phyloP scores from a whole-genome alignment of 805 yeast genomes.

The Kluyveromyces starmeri region DNA sequence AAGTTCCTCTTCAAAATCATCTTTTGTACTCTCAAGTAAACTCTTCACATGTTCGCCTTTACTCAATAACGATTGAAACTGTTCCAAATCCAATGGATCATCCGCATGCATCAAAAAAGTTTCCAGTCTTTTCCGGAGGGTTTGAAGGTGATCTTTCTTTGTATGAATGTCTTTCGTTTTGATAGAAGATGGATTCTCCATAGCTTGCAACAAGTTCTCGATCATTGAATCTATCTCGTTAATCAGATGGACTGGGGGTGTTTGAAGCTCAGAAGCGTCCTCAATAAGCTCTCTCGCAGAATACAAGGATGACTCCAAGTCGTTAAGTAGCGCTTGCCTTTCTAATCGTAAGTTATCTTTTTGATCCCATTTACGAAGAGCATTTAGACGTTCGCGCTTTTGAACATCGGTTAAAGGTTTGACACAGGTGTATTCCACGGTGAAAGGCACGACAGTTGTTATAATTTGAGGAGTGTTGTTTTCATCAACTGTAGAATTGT shows the following conservation, averaged over 20 bases:
- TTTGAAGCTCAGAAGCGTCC: constrained; percentile 33
- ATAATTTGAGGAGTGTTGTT: constrained; percentile 7
- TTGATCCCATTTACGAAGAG: constrained; percentile 43
- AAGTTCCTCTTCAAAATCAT: constrained; percentile 39
- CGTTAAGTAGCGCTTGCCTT: constrained; percentile 53
- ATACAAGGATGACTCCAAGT: constrained; percentile 67
- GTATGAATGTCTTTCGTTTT: constrained; percentile 31
- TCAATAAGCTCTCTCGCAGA: constrained; percentile 52
- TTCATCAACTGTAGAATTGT: constrained; percentile 7
- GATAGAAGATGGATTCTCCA: constrained; percentile 58
- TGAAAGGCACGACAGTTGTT: constrained; percentile 8
- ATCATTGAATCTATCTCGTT: constrained; percentile 33
- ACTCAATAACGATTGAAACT: constrained; percentile 36
- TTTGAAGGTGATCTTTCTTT: constrained; percentile 22
- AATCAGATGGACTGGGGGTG: constrained; percentile 34
- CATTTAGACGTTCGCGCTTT: constrained; percentile 37
- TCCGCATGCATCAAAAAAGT: constrained; percentile 34
- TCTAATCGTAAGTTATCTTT: constrained; percentile 47
- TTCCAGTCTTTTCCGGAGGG: constrained; percentile 28
- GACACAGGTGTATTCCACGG: constrained; percentile 32
- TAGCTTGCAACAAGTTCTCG: constrained; percentile 58
- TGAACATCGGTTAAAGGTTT: constrained; percentile 42
- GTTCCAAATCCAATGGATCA: constrained; percentile 39
- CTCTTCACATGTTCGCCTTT: constrained; percentile 36
- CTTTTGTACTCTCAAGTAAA: constrained; percentile 36